phyloP scores from a whole-genome alignment of 257 asterid genomes.

The Nicotiana noctiflora region DNA sequence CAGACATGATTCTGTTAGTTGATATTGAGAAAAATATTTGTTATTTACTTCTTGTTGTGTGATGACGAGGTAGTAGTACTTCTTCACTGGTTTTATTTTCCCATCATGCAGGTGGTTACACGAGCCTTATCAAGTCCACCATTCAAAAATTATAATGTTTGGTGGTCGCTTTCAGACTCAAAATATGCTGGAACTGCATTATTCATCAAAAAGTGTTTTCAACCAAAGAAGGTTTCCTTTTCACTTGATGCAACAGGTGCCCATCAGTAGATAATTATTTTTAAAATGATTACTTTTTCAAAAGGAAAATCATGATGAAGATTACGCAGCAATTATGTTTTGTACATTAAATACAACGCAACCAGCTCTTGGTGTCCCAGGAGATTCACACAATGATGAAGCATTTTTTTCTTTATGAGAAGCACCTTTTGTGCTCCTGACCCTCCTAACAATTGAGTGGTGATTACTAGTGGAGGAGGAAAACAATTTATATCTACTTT shows the following conservation, averaged over 20 bases:
- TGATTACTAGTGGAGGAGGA: not conserved
- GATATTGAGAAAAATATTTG: not conserved
- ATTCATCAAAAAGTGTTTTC: conserved; percentile 65
- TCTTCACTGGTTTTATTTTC: conserved; percentile 3
- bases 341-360: not conserved
- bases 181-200: conserved; percentile 95
- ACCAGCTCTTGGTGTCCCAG: not conserved
- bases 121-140: conserved; percentile 72
- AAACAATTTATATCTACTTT: not conserved
- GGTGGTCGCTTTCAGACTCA: conserved; percentile 98
- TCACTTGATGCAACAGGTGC: conserved; percentile 78
- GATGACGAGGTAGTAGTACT: not conserved
- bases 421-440: not conserved
- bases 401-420: not conserved
- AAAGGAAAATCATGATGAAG: not conserved
- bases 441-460: not conserved
- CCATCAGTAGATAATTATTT: not conserved
- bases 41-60: not conserved
- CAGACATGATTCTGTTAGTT: not conserved
- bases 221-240: conserved; percentile 66
- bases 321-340: not conserved
- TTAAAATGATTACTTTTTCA: not conserved
- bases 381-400: not conserved
- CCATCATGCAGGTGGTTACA: conserved; percentile 50
- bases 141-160: conserved; percentile 59